Evolutionary conservation across 306 rosid species (phyloP).

Genomic region (Cyclanthera cordifolia): DNA sequence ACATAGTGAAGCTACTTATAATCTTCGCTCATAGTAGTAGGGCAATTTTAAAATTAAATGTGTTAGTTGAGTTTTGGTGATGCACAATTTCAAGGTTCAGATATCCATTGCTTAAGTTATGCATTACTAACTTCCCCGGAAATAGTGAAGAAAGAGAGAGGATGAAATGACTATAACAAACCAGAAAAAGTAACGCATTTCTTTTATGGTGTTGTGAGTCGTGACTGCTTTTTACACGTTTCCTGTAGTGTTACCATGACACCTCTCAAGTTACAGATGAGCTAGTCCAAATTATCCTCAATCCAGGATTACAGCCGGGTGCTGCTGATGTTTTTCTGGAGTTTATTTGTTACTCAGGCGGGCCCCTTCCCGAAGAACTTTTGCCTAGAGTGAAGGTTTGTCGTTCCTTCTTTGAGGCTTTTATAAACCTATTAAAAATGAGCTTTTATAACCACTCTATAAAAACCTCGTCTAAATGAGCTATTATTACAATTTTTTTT

Average conservation of each 20-base stretch:
- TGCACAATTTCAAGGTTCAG: background rate
- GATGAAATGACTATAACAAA: background rate
- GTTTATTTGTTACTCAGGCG: slow-evolving; percentile 86
- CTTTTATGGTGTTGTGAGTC: background rate
- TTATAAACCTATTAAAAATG: no score
- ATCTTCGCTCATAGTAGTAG: background rate
- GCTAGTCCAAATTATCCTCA: slow-evolving; percentile 66
- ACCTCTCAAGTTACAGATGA: slow-evolving; percentile 81
- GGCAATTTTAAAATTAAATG: background rate
- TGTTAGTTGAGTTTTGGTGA: background rate
- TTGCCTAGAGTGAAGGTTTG: slow-evolving; percentile 71
- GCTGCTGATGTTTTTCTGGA: slow-evolving; percentile 88
- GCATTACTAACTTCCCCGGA: background rate
- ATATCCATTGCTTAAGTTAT: background rate
- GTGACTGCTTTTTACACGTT: slow-evolving; percentile 14
- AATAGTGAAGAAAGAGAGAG: background rate
- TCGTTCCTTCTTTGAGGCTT: no score
- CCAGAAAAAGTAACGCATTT: background rate
- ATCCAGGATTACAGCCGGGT: slow-evolving; percentile 88
- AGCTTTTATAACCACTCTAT: no score
- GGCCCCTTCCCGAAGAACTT: slow-evolving; percentile 94
- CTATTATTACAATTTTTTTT: no score
- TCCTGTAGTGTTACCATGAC: slow-evolving; percentile 81
- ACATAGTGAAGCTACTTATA: background rate
- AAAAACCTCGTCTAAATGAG: no score